Conservation (phyloP, 2,329 filamentous ascomycete species). For the Neopestalotiopsis sp. region DNA sequence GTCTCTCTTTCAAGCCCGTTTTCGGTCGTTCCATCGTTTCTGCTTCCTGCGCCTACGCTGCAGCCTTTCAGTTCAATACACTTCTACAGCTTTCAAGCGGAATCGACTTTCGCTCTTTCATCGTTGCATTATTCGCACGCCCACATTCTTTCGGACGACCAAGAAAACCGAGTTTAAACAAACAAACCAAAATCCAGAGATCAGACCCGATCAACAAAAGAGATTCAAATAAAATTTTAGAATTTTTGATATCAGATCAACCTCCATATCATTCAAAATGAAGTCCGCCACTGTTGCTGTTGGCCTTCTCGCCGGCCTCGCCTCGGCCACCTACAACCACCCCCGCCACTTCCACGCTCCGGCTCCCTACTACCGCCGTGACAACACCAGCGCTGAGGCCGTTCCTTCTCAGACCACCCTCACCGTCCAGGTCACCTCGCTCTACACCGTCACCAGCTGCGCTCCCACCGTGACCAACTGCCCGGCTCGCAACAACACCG, state of each 20-base stretch:
- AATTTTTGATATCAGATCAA: constrained; percentile 8
- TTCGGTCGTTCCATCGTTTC: constrained; percentile 31
- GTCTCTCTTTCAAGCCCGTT: constrained; percentile 33
- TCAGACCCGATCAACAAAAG: constrained; percentile 26
- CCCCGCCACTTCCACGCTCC: constrained; percentile 33
- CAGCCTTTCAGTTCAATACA: constrained; percentile 30
- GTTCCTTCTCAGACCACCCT: constrained; percentile 32
- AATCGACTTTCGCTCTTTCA: constrained; percentile 42
- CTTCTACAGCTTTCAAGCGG: constrained; percentile 27
- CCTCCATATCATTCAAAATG: constrained; percentile 31
- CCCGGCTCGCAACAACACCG: constrained; percentile 33
- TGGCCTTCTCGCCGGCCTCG: constrained; percentile 37
- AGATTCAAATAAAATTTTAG: constrained; percentile 16
- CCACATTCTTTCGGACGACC: constrained; percentile 35
- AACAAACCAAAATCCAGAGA: constrained; percentile 28
- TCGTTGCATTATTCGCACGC: constrained; percentile 31
- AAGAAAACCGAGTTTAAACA: background rate
- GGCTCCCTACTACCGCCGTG: constrained; percentile 30
- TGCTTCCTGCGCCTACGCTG: constrained; percentile 31
- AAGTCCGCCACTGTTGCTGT: constrained; percentile 39
- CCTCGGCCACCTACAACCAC: constrained; percentile 36
- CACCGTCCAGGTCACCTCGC: constrained; percentile 35
- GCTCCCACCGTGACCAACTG: constrained; percentile 40
- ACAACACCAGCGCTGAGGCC: constrained; percentile 28
- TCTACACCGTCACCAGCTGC: constrained; percentile 38